Evolutionary conservation across 192 early-diverging fungal genomes (phyloP).

Genomic region (Rhizophlyctis rosea): DNA sequence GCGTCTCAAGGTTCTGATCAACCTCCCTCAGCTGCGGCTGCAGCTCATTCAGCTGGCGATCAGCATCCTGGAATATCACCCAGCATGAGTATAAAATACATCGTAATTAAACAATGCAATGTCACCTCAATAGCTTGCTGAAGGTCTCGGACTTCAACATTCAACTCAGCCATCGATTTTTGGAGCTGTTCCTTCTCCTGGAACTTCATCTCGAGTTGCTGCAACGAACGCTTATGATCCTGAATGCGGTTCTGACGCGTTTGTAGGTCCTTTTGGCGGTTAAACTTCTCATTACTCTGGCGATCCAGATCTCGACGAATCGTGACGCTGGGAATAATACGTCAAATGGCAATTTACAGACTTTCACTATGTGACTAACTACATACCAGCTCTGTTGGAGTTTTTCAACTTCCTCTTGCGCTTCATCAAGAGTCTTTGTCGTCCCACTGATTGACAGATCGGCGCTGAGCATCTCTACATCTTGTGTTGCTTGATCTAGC

Average conservation of each 20-base stretch:
- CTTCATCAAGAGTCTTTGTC: conserved; percentile 63
- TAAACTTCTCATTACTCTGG: conserved; percentile 45
- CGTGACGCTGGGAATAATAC: no score
- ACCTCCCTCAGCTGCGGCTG: conserved; percentile 12
- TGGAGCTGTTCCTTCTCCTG: conserved; percentile 40
- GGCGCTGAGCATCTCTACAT: conserved; percentile 46
- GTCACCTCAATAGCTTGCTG: conserved; percentile 27
- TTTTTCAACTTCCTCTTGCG: conserved; percentile 55
- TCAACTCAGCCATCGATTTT: conserved; percentile 37
- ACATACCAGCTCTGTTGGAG: no score
- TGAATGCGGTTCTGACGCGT: conserved; percentile 29
- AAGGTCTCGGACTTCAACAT: conserved; percentile 38
- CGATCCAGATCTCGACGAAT: conserved; percentile 55
- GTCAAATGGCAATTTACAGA: no score
- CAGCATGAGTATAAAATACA: not conserved
- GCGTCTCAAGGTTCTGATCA: conserved; percentile 26
- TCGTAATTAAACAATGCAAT: not conserved
- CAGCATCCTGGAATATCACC: conserved; percentile 10
- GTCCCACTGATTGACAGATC: conserved; percentile 56
- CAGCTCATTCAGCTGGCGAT: conserved; percentile 17
- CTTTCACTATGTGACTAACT: no score
- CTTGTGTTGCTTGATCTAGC: conserved; percentile 31
- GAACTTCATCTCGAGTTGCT: conserved; percentile 33
- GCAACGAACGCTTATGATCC: conserved; percentile 29
- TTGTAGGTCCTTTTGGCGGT: conserved; percentile 54